A percentile compares a stretch with the other conserved stretches of the same genome.
phyloP scores from a whole-genome alignment of 2,329 filamentous ascomycete species.

The Sporothrix brunneoviolacea region DNA sequence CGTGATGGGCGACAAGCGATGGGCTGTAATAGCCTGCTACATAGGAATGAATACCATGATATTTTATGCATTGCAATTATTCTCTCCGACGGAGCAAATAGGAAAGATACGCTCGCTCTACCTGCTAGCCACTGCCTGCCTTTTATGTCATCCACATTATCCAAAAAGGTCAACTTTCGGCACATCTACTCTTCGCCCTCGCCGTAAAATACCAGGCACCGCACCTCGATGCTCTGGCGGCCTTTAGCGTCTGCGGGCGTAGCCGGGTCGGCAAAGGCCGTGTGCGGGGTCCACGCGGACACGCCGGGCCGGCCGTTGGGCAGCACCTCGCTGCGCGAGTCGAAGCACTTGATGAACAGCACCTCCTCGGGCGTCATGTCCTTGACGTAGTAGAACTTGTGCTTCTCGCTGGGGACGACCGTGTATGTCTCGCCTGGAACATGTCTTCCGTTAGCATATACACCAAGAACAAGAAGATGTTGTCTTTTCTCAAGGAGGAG shows the following conservation, averaged over 20 bases:
- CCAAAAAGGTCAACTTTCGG: too few relatives aligned
- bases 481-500: background rate
- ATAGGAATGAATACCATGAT: too few relatives aligned
- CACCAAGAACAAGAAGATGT: too few relatives aligned
- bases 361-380: conserved; percentile 55
- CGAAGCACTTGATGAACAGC: conserved; percentile 47
- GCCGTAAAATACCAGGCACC: conserved; percentile 55
- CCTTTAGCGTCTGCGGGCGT: conserved; percentile 40
- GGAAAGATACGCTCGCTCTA: too few relatives aligned
- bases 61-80: too few relatives aligned
- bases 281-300: conserved; percentile 44
- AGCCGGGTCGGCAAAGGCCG: conserved; percentile 48
- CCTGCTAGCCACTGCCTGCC: too few relatives aligned
- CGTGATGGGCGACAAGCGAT: too few relatives aligned
- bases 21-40: too few relatives aligned
- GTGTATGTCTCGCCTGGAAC: conserved; percentile 49
- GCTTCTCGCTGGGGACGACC: conserved; percentile 49
- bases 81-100: too few relatives aligned
- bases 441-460: too few relatives aligned
- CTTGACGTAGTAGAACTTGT: conserved; percentile 60
- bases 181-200: background rate
- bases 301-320: conserved; percentile 33
- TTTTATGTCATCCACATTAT: too few relatives aligned
- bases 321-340: conserved; percentile 36
- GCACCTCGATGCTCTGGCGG: conserved; percentile 58